phyloP scores from a whole-genome alignment of 78 protist genomes.

The Cavenderia fasciculata region DNA sequence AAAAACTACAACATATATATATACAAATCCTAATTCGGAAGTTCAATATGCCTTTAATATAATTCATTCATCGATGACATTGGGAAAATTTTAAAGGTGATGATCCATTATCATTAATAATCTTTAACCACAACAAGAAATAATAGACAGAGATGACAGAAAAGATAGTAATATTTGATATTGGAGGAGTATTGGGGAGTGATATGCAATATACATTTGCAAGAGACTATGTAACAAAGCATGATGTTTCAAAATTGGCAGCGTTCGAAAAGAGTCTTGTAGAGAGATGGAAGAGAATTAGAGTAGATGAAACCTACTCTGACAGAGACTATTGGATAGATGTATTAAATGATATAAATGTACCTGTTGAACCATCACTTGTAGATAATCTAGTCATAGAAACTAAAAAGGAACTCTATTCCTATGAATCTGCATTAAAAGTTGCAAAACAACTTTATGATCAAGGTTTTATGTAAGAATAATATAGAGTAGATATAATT shows the following conservation, averaged over 20 bases:
- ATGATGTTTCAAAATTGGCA: neutral
- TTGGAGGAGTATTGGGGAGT: conserved; percentile 9
- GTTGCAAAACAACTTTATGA: neutral
- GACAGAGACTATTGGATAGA: neutral
- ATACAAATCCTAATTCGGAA: too few relatives aligned
- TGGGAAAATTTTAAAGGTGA: too few relatives aligned
- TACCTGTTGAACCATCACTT: neutral
- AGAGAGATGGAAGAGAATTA: conserved; percentile 5
- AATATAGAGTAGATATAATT: too few relatives aligned
- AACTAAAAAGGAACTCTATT: neutral
- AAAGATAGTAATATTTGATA: neutral
- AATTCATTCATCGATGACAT: too few relatives aligned
- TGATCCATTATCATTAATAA: too few relatives aligned
- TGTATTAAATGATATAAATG: neutral
- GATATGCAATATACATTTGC: conserved; percentile 5
- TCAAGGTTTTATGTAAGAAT: neutral
- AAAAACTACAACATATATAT: too few relatives aligned
- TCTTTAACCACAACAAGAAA: too few relatives aligned
- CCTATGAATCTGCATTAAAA: neutral
- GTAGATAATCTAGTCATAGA: neutral
- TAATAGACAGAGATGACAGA: too few relatives aligned
- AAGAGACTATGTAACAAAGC: neutral
- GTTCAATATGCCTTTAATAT: too few relatives aligned
- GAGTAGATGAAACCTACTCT: conserved; percentile 5
- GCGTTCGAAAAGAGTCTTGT: neutral